These are phyloP conservation scores for Kazachstania taianensis DNA, from an alignment of 805 yeast genomes.

Conservation along the genomic window DNA sequence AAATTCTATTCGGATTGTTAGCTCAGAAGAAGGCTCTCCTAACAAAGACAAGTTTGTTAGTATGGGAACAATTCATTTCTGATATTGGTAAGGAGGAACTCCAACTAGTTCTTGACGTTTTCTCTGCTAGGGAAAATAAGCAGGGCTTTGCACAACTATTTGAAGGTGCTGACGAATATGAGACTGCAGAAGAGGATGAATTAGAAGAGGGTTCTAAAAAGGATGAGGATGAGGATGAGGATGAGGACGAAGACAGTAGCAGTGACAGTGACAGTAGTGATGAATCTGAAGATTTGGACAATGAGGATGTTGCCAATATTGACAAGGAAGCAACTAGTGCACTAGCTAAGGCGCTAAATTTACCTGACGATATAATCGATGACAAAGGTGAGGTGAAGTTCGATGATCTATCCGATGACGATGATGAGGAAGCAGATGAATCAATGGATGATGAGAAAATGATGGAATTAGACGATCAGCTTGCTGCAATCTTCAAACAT, in stretches of 20 bases:
- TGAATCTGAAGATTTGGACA: constrained; percentile 23
- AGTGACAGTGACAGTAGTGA: constrained; percentile 26
- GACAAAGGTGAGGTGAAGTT: constrained; percentile 36
- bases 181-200: constrained; percentile 32
- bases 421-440: constrained; percentile 51
- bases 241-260: constrained; percentile 26
- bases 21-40: constrained; percentile 49
- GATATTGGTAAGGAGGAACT: constrained; percentile 38
- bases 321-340: constrained; percentile 51
- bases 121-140: constrained; percentile 62
- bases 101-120: constrained; percentile 42
- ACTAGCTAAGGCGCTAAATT: constrained; percentile 60
- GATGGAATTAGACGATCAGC: constrained; percentile 84
- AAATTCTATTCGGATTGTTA: constrained; percentile 46
- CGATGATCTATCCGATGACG: constrained; percentile 35
- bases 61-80: constrained; percentile 47
- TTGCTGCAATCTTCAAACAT: constrained; percentile 75
- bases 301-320: constrained; percentile 30
- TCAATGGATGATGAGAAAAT: constrained; percentile 94
- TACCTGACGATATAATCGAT: constrained; percentile 40
- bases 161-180: constrained; percentile 47
- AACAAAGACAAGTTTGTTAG: constrained; percentile 45
- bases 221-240: constrained; percentile 29
- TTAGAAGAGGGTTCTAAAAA: constrained; percentile 25
- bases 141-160: constrained; percentile 73